Conservation (phyloP, 2,329 filamentous ascomycete genomes). For the Emmonsia crescens region DNA sequence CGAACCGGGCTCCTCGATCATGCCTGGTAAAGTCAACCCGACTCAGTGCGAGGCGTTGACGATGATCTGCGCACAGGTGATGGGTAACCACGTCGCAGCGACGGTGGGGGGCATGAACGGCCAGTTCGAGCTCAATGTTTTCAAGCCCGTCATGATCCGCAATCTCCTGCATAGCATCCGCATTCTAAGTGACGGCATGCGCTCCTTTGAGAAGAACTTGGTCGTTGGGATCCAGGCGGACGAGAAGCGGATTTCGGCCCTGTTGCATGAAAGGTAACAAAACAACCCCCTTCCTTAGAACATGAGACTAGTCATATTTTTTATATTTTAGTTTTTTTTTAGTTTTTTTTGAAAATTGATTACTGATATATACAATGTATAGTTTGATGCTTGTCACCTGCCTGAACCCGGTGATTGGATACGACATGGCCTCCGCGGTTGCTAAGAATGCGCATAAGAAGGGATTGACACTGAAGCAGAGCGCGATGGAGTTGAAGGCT, state of each 20-base stretch:
- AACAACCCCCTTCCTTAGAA: no score
- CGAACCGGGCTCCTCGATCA: slow-evolving; percentile 94
- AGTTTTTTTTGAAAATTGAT: not conserved
- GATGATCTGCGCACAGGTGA: slow-evolving; percentile 95
- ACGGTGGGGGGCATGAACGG: slow-evolving; percentile 95
- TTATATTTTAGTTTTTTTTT: not conserved
- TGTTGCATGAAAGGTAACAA: slow-evolving; percentile 90
- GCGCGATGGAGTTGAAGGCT: slow-evolving; percentile 84
- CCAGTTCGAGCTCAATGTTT: slow-evolving; percentile 98
- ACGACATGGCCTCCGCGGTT: slow-evolving; percentile 94
- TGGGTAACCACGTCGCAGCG: slow-evolving; percentile 89
- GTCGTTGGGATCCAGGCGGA: slow-evolving; percentile 82
- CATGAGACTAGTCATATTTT: not conserved
- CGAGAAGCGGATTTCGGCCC: slow-evolving; percentile 77
- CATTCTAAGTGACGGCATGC: slow-evolving; percentile 84
- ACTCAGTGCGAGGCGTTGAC: slow-evolving; percentile 96
- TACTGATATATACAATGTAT: not conserved
- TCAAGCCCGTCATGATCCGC: slow-evolving; percentile 92
- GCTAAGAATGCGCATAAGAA: slow-evolving; percentile 99
- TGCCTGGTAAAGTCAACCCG: slow-evolving; percentile 99
- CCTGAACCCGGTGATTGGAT: slow-evolving; percentile 93
- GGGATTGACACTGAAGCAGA: slow-evolving; percentile 84
- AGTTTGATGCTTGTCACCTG: slow-evolving; percentile 98
- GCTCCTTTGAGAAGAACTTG: slow-evolving; percentile 88
- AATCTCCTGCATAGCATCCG: slow-evolving; percentile 89